A percentile compares a stretch with the other conserved stretches of the same genome.
phyloP scores from a whole-genome alignment of 805 yeast genomes.

The Kregervanrija delftensis region DNA sequence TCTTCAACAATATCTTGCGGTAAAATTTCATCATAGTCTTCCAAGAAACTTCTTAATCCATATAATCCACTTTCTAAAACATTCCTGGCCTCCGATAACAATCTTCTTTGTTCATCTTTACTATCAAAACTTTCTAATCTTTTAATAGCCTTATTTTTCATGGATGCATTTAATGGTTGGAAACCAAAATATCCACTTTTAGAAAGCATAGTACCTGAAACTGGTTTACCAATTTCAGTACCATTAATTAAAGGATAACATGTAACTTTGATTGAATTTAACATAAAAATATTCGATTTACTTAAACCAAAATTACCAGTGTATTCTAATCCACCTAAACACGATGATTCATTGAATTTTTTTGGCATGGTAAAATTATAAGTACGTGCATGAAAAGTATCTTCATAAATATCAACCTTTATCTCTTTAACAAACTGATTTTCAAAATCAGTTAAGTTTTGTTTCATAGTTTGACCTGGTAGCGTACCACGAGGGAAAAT shows the following conservation, averaged over 20 bases:
- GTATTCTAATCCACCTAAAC: conserved; percentile 31
- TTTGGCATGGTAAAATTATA: conserved; percentile 17
- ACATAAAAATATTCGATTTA: conserved; percentile 35
- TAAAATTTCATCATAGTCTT: conserved; percentile 41
- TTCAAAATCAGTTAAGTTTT: conserved; percentile 6
- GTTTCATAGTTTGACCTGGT: neutral
- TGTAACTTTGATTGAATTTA: conserved; percentile 36
- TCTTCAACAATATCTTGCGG: conserved; percentile 33
- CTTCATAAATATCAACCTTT: conserved; percentile 29
- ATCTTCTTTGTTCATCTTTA: conserved; percentile 48
- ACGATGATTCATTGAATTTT: conserved; percentile 28
- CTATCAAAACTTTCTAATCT: conserved; percentile 47
- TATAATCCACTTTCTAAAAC: conserved; percentile 69
- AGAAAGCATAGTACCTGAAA: conserved; percentile 13
- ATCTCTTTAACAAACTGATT: conserved; percentile 18
- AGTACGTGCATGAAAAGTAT: conserved; percentile 2
- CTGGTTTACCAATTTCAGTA: conserved; percentile 3
- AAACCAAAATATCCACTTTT: conserved; percentile 33
- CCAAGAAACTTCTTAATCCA: conserved; percentile 53
- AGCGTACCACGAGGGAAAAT: conserved; percentile 4
- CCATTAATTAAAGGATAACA: conserved; percentile 12
- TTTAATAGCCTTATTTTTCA: conserved; percentile 37
- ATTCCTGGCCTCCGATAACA: conserved; percentile 56
- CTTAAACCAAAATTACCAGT: conserved; percentile 12
- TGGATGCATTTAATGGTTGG: conserved; percentile 41